Evolutionary conservation across 148 eudicot genomes (phyloP), one percentile per base, ranked within the genome.

Genomic region (Agrostemma githago): DNA sequence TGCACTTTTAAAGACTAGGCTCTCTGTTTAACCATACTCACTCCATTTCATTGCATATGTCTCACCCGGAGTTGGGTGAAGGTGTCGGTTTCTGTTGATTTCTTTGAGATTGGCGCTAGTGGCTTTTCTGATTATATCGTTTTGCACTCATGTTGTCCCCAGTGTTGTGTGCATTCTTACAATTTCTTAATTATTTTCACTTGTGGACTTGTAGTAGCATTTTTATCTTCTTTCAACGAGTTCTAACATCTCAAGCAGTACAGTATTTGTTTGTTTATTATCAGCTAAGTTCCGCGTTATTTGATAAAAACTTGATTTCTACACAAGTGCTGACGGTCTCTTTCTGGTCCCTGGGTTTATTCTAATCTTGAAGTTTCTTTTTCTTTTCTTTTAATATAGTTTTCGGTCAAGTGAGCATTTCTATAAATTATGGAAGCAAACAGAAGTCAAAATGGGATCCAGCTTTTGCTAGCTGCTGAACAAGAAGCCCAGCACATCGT

Each of bases 401-500:
- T 66, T 75, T 71, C 72, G 20, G 72, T 26, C 68, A 74, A 40
- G 66, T 75, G 61, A 80, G 68, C 43, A 43, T 60, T 76, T 60
- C 39, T 68, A 71, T 62, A 60, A 68, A 76, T 43, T 21, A 92
- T 92, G 97, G 92, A 87, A n/a, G 68, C 90, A 72, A 82, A 20
- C 86, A 82, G 89, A 80, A 87, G 87, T 41, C 96, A 86, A 73
- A 90, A 90, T 80, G 98, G 96, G 68, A 93, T 93, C 79, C 98
- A 93, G 79, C 79, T 81, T 56, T 74, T 93, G 80, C 76, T 93
- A 79, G 86, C 90, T 80, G 98, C 96, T 58, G 98, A 90, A 72
- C 93, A 90, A 83, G 98, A 90, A 78, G 98, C 96, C 68, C 98
- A 93, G 71, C 93, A 86, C 74, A 93, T 90, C 72, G 93, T 90